A percentile compares a stretch with the other conserved stretches of the same genome.
Conservation (phyloP, 2,329 filamentous ascomycete genomes). For the Paracamarosporium sp. region DNA sequence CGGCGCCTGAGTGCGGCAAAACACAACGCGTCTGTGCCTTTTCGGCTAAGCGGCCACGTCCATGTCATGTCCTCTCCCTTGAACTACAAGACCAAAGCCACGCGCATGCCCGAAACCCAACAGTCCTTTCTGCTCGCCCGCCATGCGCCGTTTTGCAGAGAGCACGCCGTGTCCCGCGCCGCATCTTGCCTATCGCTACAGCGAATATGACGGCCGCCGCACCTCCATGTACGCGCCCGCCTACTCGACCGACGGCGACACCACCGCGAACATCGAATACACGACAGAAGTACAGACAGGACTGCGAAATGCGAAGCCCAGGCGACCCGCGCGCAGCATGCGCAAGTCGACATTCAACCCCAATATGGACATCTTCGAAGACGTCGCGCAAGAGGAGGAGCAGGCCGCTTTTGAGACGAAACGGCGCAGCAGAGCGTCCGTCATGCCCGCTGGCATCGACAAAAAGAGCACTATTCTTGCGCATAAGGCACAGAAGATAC, state of each 20-base stretch:
- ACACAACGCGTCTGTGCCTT: conserved; percentile 17
- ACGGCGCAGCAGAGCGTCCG: conserved; percentile 34
- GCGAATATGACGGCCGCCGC: conserved; percentile 26
- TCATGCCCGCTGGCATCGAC: conserved; percentile 27
- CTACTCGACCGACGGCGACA: conserved; percentile 42
- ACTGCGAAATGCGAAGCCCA: conserved; percentile 39
- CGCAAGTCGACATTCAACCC: conserved; percentile 41
- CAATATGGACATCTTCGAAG: conserved; percentile 45
- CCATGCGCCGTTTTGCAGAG: conserved; percentile 43
- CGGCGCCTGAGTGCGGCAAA: conserved; percentile 11
- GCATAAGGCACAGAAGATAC: conserved; percentile 46
- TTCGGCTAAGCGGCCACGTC: conserved; percentile 15
- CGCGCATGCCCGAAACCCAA: background rate
- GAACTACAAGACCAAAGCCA: background rate
- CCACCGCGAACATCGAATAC: conserved; percentile 47
- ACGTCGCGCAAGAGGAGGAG: conserved; percentile 45
- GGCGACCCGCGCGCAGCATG: conserved; percentile 38
- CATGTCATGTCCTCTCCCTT: background rate
- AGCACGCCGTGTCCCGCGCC: conserved; percentile 46
- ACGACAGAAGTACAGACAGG: conserved; percentile 43
- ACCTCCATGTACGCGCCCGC: conserved; percentile 39
- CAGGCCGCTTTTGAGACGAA: conserved; percentile 29
- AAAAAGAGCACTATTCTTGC: conserved; percentile 42
- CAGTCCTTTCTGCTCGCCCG: conserved; percentile 9
- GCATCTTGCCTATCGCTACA: conserved; percentile 34